Evolutionary conservation across 371 early-diverging fungal species (phyloP).

Genomic region (Mortierella sp.): DNA sequence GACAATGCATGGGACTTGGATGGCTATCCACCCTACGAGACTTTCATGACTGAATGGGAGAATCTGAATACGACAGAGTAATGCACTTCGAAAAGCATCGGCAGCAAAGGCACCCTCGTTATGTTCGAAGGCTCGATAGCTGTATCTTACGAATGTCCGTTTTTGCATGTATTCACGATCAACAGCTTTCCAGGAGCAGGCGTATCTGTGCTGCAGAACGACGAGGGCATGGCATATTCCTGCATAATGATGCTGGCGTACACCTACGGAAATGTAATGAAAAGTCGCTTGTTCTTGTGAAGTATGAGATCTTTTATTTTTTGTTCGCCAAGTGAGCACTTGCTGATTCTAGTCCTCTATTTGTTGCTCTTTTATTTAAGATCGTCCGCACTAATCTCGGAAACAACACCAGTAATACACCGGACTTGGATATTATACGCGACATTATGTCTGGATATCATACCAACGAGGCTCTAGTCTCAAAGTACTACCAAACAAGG

Average conservation of each 20-base stretch:
- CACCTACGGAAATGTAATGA: constrained; percentile 15
- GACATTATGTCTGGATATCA: constrained; percentile 11
- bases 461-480: not conserved
- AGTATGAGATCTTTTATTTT: too few species aligned
- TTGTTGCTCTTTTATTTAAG: not conserved
- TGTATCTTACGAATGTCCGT: too few species aligned
- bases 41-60: constrained; percentile 22
- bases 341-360: too few species aligned
- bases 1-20: constrained; percentile 15
- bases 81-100: too few species aligned
- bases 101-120: too few species aligned
- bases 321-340: too few species aligned
- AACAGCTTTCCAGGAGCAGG: constrained; percentile 28
- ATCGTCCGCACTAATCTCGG: not conserved
- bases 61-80: constrained; percentile 27
- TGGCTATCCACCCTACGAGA: constrained; percentile 28
- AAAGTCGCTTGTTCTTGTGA: too few species aligned
- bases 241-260: constrained; percentile 37
- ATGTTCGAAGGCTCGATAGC: too few species aligned
- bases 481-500: not conserved
- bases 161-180: too few species aligned
- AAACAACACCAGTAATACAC: not conserved
- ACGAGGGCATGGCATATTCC: constrained; percentile 29
- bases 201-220: not conserved
- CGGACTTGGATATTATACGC: not conserved